These are phyloP conservation scores for Parietichytrium sp. DNA, from an alignment of 108 stramenopile genomes.

Conservation along the genomic window DNA sequence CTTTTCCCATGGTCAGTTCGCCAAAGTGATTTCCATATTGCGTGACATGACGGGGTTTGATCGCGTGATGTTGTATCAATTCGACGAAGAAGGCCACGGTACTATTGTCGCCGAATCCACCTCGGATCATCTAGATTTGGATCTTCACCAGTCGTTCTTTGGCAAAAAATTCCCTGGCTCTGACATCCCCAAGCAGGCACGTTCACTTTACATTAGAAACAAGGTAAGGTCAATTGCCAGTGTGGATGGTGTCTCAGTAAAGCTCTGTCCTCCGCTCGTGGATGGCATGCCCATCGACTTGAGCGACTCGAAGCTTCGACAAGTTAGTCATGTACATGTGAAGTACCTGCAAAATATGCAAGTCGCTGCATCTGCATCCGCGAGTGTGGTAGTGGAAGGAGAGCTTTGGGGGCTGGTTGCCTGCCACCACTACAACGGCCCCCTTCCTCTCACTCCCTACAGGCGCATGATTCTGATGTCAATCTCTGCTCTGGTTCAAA, in stretches of 20 bases:
- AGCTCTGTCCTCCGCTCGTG: not conserved
- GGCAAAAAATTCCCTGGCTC: not conserved
- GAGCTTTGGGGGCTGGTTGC: not conserved
- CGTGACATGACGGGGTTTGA: no score
- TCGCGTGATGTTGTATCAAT: slow-evolving; percentile 31
- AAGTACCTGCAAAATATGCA: slow-evolving; percentile 23
- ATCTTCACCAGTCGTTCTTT: not conserved
- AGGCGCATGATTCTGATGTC: slow-evolving; percentile 13
- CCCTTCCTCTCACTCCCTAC: not conserved
- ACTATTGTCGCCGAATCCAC: not conserved
- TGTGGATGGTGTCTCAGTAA: not conserved
- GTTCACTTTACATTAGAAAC: not conserved
- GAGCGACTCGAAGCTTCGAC: not conserved
- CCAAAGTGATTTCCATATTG: no score
- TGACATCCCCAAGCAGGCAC: slow-evolving; percentile 21
- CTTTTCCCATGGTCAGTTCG: no score
- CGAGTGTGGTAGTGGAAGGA: not conserved
- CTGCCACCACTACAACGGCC: slow-evolving; percentile 9
- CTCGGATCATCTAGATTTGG: no score
- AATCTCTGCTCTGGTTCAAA: not conserved
- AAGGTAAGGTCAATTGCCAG: not conserved
- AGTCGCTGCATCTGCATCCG: not conserved
- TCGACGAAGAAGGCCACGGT: not conserved
- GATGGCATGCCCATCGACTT: slow-evolving; percentile 7
- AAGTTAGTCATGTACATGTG: not conserved